A percentile compares a stretch with the other conserved stretches of the same genome.
phyloP scores from a whole-genome alignment of 306 rosid species.

The Prosopis cineraria region DNA sequence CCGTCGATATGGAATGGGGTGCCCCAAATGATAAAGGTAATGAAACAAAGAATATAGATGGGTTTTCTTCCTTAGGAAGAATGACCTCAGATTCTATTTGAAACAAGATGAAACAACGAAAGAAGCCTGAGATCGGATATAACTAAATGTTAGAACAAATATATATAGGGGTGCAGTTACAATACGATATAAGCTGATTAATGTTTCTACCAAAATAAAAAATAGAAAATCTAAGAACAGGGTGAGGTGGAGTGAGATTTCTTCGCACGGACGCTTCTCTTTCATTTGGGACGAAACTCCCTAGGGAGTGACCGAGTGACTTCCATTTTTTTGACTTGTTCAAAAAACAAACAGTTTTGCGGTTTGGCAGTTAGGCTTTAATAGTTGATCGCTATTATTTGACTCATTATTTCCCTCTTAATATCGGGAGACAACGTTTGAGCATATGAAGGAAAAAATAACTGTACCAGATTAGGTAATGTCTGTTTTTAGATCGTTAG shows the following conservation, averaged over 20 bases:
- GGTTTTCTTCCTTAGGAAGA: constrained; percentile 38
- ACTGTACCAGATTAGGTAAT: constrained; percentile 28
- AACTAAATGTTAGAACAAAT: constrained; percentile 24
- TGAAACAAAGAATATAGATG: constrained; percentile 41
- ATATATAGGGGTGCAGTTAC: constrained; percentile 31
- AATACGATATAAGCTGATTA: background rate
- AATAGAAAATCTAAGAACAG: constrained; percentile 1
- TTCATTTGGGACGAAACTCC: constrained; percentile 42
- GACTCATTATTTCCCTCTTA: constrained; percentile 1
- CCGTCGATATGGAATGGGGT: constrained; percentile 27
- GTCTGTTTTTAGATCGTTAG: constrained; percentile 27
- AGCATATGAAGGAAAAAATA: background rate
- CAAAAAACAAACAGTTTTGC: constrained; percentile 32
- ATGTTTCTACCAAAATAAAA: constrained; percentile 1
- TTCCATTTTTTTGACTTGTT: constrained; percentile 33
- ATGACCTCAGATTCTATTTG: constrained; percentile 44
- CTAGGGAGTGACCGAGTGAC: constrained; percentile 22
- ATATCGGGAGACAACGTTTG: background rate
- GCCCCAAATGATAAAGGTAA: constrained; percentile 32
- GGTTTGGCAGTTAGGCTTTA: constrained; percentile 42
- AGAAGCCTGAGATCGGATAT: constrained; percentile 49
- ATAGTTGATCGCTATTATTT: constrained; percentile 5
- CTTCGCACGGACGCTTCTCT: constrained; percentile 58
- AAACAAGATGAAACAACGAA: constrained; percentile 35
- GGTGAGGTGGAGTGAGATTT: constrained; percentile 38